Evolutionary conservation across 139 green algal species (phyloP), one percentile per base, ranked within the genome.

Genomic region (Chlamydomonas incerta): DNA sequence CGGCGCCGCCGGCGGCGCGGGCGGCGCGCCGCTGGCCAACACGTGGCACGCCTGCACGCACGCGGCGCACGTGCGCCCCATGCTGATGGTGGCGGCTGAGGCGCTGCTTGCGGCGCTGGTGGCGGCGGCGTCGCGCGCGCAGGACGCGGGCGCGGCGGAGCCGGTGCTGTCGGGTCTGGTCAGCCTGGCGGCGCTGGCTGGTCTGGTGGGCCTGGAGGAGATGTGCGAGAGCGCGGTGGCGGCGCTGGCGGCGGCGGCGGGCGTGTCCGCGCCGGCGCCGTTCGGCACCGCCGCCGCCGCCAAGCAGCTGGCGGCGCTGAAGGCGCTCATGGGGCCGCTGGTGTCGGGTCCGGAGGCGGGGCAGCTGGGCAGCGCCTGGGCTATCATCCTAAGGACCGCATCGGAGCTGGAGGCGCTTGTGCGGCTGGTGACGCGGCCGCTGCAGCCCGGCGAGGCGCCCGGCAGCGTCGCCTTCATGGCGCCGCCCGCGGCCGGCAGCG

Each of bases 31-130:
- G 35, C 74, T 82, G 52, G 58, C 35, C 63, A 65, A 26, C 62
- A 80, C 93, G 2, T 98, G 96, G 96, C 92, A 94, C 80, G 90
- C 80, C 0, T 94, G 94, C 46, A 93, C 82, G 26, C 94, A 98
- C 82, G 92, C 93, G 0, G 94, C 97, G 87, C 95, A 98, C 71
- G 90, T 90, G 2, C 89, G 95, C 31, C 94, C 95, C 52, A 98
- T 98, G 94, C 90, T 98, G 57, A 93, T 96, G 81, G 94, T 96
- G 50, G 80, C 80, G 31, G 94, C 92, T 11, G 50, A 77, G 28
- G 52, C 80, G 14, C 21, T 85, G 29, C 74, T 93, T 52, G 85
- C 90, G 18, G 91, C 90, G 11, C 76, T 97, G 28, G 77, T 87
- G 23, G 85, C 90, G 14, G 88, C 87, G 3, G 69, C 96, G 18